Conservation (phyloP, 352 stramenopile species). For the Pythium periplocum region DNA sequence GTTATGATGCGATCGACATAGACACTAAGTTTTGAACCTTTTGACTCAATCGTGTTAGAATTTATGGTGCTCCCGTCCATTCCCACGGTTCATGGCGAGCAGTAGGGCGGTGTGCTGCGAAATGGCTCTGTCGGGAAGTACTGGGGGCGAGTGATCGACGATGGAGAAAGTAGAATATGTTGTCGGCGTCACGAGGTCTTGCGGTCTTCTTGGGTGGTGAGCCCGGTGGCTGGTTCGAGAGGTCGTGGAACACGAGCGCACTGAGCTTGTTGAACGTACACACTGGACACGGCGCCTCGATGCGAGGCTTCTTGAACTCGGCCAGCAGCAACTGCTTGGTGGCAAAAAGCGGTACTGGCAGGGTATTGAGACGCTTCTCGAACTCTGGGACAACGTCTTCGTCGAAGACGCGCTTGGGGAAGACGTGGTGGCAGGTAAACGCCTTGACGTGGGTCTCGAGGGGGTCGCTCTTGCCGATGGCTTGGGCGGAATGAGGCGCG, state of each 20-base stretch:
- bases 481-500: constrained; percentile 51
- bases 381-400: constrained; percentile 81
- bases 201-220: not conserved
- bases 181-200: not conserved
- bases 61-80: constrained; percentile 17
- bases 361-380: constrained; percentile 68
- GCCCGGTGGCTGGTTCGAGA: too few species aligned
- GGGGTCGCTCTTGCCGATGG: constrained; percentile 75
- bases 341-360: constrained; percentile 49
- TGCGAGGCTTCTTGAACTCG: constrained; percentile 55
- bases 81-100: constrained; percentile 40
- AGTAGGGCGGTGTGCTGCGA: constrained; percentile 4
- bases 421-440: constrained; percentile 80
- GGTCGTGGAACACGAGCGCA: constrained; percentile 18
- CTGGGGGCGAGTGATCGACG: constrained; percentile 3
- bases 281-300: constrained; percentile 75
- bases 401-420: constrained; percentile 82
- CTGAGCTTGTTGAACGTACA: constrained; percentile 83
- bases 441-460: constrained; percentile 84
- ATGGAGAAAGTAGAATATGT: constrained; percentile 58
- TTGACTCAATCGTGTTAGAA: not conserved
- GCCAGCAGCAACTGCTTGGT: constrained; percentile 59
- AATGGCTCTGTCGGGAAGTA: not conserved
- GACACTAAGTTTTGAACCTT: not conserved
- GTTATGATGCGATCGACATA: not conserved